A percentile compares a stretch with the other conserved stretches of the same genome.
phyloP scores from a whole-genome alignment of 2,329 filamentous ascomycete species.

The Myriosclerotinia duriaeana region DNA sequence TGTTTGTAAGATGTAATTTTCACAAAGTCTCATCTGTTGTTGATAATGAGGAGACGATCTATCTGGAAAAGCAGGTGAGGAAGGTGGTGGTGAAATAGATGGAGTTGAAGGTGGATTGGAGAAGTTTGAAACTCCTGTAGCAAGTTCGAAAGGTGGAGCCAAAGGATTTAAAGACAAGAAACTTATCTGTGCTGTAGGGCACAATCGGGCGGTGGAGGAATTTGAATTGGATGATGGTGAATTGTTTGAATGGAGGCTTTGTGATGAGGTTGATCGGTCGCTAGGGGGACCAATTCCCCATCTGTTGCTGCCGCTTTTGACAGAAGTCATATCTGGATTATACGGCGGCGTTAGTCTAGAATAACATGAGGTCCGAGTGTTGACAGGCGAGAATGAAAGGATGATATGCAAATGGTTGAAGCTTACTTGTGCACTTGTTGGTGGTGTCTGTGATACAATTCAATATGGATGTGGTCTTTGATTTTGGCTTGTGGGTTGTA shows the following conservation, averaged over 20 bases:
- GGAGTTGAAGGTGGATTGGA: background rate
- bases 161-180: background rate
- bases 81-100: background rate
- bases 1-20: background rate
- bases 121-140: background rate
- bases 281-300: constrained; percentile 11
- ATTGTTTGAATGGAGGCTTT: background rate
- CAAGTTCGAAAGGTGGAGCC: background rate
- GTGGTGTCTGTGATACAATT: background rate
- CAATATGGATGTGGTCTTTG: background rate
- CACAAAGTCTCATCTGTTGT: constrained; percentile 5
- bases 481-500: background rate
- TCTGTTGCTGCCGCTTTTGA: background rate
- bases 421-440: background rate
- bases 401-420: background rate
- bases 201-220: background rate
- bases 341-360: background rate
- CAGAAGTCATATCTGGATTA: background rate
- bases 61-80: background rate
- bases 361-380: background rate
- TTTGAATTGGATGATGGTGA: background rate
- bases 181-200: background rate
- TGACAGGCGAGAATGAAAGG: background rate
- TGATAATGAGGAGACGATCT: background rate
- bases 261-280: background rate